These are phyloP conservation scores for Aspergillus luchuensis DNA, from an alignment of 2,329 filamentous ascomycete genomes.

Conservation along the genomic window DNA sequence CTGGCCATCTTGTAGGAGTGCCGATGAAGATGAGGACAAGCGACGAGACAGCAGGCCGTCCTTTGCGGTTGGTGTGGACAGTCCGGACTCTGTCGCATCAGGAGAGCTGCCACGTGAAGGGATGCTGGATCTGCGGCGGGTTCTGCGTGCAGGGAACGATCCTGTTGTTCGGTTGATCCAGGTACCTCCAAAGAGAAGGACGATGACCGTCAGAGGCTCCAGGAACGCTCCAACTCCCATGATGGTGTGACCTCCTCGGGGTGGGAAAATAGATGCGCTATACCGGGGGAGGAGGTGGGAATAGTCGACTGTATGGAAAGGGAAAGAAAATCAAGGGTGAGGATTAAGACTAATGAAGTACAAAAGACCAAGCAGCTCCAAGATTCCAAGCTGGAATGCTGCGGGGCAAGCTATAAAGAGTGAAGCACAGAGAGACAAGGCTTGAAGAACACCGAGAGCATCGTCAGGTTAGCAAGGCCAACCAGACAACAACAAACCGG, in stretches of 20 bases:
- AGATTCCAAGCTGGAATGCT: not conserved
- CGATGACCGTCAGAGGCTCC: conserved; percentile 64
- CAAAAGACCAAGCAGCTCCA: not conserved
- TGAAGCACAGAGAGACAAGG: not conserved
- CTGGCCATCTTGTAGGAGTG: conserved; percentile 43
- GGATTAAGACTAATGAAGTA: not conserved
- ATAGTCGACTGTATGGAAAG: not conserved
- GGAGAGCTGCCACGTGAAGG: conserved; percentile 35
- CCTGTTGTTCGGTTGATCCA: conserved; percentile 59
- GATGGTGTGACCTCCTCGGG: conserved; percentile 6
- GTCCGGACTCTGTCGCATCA: conserved; percentile 44
- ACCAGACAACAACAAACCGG: not conserved
- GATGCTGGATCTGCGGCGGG: conserved; percentile 24
- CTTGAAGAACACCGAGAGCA: not conserved
- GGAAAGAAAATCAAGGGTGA: not conserved
- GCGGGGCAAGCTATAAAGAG: not conserved
- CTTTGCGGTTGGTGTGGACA: conserved; percentile 40
- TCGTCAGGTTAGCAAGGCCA: not conserved
- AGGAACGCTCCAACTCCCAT: conserved; percentile 61
- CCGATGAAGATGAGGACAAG: conserved; percentile 42
- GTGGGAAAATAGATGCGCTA: not conserved
- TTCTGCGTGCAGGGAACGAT: conserved; percentile 26
- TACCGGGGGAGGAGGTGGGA: not conserved
- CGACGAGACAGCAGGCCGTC: conserved; percentile 37
- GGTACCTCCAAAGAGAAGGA: conserved; percentile 62